A percentile compares a stretch with the other conserved stretches of the same genome.
phyloP scores from a whole-genome alignment of 768 basidiomycete species.

The Heimioporus sp. region DNA sequence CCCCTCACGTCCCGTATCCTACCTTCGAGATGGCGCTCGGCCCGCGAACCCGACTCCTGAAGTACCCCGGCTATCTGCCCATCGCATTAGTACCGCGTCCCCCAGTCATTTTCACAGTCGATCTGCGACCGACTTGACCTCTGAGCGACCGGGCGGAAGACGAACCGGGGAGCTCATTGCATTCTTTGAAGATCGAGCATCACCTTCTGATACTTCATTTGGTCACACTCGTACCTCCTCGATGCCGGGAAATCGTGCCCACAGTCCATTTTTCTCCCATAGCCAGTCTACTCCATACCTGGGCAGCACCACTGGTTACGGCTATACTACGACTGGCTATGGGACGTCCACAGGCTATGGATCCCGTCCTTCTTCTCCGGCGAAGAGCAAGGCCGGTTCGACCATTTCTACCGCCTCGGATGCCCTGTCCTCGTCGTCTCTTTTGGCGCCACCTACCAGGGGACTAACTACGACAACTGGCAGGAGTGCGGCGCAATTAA shows the following conservation, averaged over 20 bases:
- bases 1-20: constrained; percentile 53
- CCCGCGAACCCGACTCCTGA: constrained; percentile 44
- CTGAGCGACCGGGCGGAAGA: constrained; percentile 45
- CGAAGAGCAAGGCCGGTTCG: constrained; percentile 40
- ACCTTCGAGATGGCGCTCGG: constrained; percentile 33
- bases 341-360: constrained; percentile 28
- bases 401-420: constrained; percentile 26
- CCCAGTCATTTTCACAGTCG: constrained; percentile 47
- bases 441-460: constrained; percentile 50
- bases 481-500: constrained; percentile 33
- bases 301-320: constrained; percentile 34
- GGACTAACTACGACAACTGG: constrained; percentile 21
- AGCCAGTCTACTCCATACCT: constrained; percentile 42
- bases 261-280: constrained; percentile 28
- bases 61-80: constrained; percentile 44
- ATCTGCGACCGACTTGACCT: constrained; percentile 55
- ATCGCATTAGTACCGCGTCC: constrained; percentile 38
- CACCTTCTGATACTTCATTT: constrained; percentile 34
- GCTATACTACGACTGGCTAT: constrained; percentile 34
- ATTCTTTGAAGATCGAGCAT: constrained; percentile 60
- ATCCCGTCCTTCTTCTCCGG: constrained; percentile 49
- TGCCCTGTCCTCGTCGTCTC: constrained; percentile 34
- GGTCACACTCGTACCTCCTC: constrained; percentile 58
- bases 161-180: constrained; percentile 73
- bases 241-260: constrained; percentile 38